Evolutionary conservation across 2,329 filamentous ascomycete genomes (phyloP).

Genomic region (Diaporthe aspalathi): DNA sequence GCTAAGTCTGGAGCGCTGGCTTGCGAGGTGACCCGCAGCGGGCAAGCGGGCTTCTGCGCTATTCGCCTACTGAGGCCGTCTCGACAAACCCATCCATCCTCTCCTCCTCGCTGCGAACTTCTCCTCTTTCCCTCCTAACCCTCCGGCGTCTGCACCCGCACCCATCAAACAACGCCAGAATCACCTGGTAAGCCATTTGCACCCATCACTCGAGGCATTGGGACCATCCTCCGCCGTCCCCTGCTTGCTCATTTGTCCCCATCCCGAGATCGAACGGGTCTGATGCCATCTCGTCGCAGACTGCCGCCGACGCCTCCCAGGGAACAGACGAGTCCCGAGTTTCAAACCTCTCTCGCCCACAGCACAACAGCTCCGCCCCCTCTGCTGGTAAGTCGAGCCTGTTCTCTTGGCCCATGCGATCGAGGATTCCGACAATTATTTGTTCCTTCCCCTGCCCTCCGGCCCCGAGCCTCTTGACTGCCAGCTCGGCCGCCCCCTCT

Average conservation of each 20-base stretch:
- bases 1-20: conserved; percentile 32
- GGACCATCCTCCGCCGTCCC: conserved; percentile 23
- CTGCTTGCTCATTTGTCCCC: conserved; percentile 28
- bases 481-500: conserved; percentile 26
- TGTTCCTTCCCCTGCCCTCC: conserved; percentile 38
- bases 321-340: conserved; percentile 42
- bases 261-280: conserved; percentile 28
- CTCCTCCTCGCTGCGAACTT: conserved; percentile 45
- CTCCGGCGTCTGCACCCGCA: conserved; percentile 45
- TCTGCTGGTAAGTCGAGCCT: conserved; percentile 52
- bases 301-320: conserved; percentile 40
- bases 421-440: conserved; percentile 40
- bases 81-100: conserved; percentile 44
- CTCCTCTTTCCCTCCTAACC: conserved; percentile 47
- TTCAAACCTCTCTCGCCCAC: conserved; percentile 44
- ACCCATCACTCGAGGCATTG: conserved; percentile 33
- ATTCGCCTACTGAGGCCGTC: conserved; percentile 40
- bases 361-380: conserved; percentile 48
- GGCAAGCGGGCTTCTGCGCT: conserved; percentile 42
- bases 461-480: conserved; percentile 35
- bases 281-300: conserved; percentile 42
- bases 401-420: conserved; percentile 51
- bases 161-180: conserved; percentile 45
- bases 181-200: conserved; percentile 44
- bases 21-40: conserved; percentile 38